A percentile compares a stretch with the other conserved stretches of the same genome.
phyloP scores from a whole-genome alignment of 352 stramenopile genomes.

The Pelagophyceae sp. region DNA sequence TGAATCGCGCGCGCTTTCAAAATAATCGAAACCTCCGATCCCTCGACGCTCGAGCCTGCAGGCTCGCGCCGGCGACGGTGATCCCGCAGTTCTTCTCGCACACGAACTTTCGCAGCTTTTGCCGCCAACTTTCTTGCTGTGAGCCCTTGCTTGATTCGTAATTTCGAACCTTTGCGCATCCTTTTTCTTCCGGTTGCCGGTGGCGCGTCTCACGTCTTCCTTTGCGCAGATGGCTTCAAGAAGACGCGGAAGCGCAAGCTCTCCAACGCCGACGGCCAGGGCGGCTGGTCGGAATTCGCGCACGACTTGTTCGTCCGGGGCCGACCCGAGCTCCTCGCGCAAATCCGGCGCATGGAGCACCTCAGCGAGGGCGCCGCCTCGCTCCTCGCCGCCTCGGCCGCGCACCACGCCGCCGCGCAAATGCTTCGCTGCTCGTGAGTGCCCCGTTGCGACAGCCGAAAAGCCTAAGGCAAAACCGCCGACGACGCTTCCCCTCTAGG shows the following conservation, averaged over 20 bases:
- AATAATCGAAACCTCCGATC: too few relatives aligned
- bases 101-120: constrained; percentile 12
- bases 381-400: too few relatives aligned
- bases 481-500: too few relatives aligned
- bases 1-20: too few relatives aligned
- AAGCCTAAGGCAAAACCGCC: too few relatives aligned
- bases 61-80: not conserved
- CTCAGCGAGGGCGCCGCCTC: too few relatives aligned
- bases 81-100: constrained; percentile 12
- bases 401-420: too few relatives aligned
- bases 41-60: too few relatives aligned
- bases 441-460: too few relatives aligned
- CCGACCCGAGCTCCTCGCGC: not conserved
- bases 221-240: not conserved
- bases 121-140: constrained; percentile 11
- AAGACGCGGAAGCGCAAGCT: constrained; percentile 13
- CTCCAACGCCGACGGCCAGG: not conserved
- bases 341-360: constrained; percentile 19
- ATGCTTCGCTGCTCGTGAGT: too few relatives aligned
- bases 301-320: not conserved
- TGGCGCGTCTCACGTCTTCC: not conserved
- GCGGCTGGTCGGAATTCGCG: constrained; percentile 2
- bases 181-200: not conserved
- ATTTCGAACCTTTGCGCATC: not conserved
- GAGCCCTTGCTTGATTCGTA: not conserved